Evolutionary conservation across 2,329 filamentous ascomycete genomes (phyloP).

Genomic region (Didymella arachidicola): DNA sequence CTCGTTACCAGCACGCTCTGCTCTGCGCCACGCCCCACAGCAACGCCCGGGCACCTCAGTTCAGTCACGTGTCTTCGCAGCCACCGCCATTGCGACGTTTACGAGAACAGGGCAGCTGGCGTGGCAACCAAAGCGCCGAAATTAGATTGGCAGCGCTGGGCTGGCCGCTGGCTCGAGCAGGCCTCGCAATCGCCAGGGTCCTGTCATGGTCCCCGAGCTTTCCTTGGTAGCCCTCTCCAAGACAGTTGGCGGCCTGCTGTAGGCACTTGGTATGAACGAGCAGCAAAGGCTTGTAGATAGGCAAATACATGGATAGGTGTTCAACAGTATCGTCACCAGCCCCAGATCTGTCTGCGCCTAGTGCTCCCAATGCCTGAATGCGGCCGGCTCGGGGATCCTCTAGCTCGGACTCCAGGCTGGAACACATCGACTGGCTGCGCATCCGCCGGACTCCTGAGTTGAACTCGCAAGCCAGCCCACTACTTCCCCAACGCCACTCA

Average conservation of each 20-base stretch:
- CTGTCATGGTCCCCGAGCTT: conserved; percentile 9
- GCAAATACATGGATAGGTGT: not conserved
- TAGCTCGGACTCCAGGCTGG: conserved; percentile 11
- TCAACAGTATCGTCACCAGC: not conserved
- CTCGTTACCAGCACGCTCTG: conserved; percentile 2
- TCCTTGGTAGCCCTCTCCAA: conserved; percentile 14
- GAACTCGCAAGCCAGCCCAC: conserved; percentile 9
- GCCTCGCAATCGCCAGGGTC: conserved; percentile 29
- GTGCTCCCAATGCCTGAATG: conserved; percentile 13
- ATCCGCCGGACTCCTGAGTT: conserved; percentile 10
- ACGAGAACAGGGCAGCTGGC: conserved; percentile 23
- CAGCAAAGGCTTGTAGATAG: not conserved
- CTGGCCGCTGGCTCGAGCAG: conserved; percentile 19
- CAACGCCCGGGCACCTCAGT: not conserved
- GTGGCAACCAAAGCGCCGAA: conserved; percentile 25
- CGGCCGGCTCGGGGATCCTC: conserved; percentile 8
- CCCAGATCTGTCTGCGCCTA: conserved; percentile 7
- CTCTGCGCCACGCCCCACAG: conserved; percentile 17
- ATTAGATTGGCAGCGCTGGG: conserved; percentile 27
- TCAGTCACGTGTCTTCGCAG: conserved; percentile 20
- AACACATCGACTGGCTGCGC: conserved; percentile 11
- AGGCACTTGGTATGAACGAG: not conserved
- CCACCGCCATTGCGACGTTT: conserved; percentile 23
- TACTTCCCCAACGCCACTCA: conserved; percentile 12
- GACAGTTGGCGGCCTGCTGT: conserved; percentile 7